Percentiles rank a stretch among this genome's conserved stretches.
Conservation (phyloP, 225 moss, liverwort and hornwort species). For the Asterella californica region DNA sequence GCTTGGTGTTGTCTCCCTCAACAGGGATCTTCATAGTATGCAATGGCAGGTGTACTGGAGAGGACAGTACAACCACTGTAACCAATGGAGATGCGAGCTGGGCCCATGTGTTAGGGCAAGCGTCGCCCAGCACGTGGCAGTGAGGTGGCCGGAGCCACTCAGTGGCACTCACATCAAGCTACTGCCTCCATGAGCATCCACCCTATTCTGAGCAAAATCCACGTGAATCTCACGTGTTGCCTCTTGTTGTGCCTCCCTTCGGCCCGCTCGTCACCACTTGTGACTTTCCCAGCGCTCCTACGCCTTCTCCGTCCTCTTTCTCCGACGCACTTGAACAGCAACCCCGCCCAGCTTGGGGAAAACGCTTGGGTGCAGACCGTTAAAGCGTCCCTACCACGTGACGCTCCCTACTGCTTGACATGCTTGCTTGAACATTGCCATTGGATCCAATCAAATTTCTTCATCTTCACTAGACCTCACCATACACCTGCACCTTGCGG, state of each 20-base stretch:
- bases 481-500: background rate
- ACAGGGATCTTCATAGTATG: background rate
- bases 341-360: background rate
- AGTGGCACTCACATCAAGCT: constrained; percentile 10
- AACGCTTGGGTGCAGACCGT: background rate
- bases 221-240: constrained; percentile 18
- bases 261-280: background rate
- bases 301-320: background rate
- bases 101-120: constrained; percentile 18
- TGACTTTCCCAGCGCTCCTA: background rate
- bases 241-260: background rate
- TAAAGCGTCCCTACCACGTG: background rate
- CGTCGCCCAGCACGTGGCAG: background rate
- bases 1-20: no score
- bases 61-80: background rate
- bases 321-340: background rate
- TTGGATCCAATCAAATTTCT: background rate
- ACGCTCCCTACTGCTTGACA: background rate
- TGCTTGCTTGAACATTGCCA: background rate
- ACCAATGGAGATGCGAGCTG: background rate
- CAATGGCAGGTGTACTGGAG: background rate
- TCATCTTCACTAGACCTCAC: background rate
- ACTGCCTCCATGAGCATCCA: background rate
- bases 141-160: background rate
- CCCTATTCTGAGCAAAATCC: background rate